Evolutionary conservation across 768 basidiomycete species (phyloP).

Genomic region (Amanita phalloides): DNA sequence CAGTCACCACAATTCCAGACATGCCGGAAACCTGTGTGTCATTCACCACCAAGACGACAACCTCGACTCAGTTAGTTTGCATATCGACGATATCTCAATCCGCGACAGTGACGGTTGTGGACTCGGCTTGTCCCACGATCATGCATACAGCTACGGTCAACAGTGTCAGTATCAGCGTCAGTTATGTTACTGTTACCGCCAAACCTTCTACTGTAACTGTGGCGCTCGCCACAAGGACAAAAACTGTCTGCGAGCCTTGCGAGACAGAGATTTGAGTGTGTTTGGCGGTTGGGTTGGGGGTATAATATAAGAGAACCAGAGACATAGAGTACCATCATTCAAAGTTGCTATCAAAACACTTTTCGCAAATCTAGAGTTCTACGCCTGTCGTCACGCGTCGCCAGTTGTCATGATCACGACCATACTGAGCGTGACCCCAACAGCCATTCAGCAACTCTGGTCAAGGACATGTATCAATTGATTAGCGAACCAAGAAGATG

Average conservation of each 20-base stretch:
- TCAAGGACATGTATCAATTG: too few species aligned
- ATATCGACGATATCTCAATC: background rate
- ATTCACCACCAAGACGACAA: background rate
- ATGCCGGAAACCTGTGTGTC: background rate
- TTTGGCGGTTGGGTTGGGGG: background rate
- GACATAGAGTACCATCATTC: background rate
- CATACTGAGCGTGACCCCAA: too few species aligned
- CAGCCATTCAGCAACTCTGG: too few species aligned
- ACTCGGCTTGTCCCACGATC: background rate
- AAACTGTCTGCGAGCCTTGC: background rate
- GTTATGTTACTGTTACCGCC: background rate
- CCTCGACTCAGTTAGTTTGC: background rate
- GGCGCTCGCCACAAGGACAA: background rate
- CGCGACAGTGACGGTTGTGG: background rate
- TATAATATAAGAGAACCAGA: background rate
- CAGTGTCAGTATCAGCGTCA: background rate
- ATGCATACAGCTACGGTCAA: background rate
- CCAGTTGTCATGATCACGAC: too few species aligned
- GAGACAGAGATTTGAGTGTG: background rate
- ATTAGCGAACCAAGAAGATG: too few species aligned
- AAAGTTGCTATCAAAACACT: too few species aligned
- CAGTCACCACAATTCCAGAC: background rate
- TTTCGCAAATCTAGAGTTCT: too few species aligned
- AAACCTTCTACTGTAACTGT: background rate
- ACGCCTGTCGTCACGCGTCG: too few species aligned